Evolutionary conservation across 129 eudicot genomes (phyloP), one percentile per base, ranked within the genome.

Genomic region (Lonicera japonica): DNA sequence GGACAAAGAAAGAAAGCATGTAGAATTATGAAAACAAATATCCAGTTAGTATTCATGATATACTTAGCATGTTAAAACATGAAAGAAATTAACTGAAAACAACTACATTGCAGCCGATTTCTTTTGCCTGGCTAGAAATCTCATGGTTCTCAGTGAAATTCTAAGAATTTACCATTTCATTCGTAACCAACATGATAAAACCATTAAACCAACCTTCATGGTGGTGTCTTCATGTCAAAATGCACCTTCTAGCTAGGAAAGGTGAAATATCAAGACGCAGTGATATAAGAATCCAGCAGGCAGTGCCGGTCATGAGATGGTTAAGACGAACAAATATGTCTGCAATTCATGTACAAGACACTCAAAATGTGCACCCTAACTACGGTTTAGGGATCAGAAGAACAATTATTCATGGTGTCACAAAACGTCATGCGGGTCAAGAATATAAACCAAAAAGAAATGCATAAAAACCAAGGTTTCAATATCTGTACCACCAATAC

Each of bases 281-380:
- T 48, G 64, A 66, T 80, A 60, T 51, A 77, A 53, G 45, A 52
- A 71, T 77, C 80, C 71, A 66, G 72, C 66, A 78, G 43, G 66
- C 70, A 66, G 68, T 68, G 77, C 66, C 62, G 67, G 63, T 69
- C 80, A 73, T 65, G 67, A 57, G 69, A 59, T 46, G 63, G 67
- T 66, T 77, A 74, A 64, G 62, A 21, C 40, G 54, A 40, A 68
- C 39, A 51, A 45, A 65, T 21, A 29, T 20, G 71, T 83, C 83
- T 79, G 82, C 82, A 79, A 71, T 75, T 75, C 75, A 75, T 34
- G 77, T 76, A 76, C 70, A 70, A 73, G 72, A 64, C 80, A 76
- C 90, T 79, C 80, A 83, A 72, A 64, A 58, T 50, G 39, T 66
- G 69, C 68, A 54, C 74, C 77, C 77, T 61, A 69, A 76, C 62